phyloP scores from a whole-genome alignment of 768 basidiomycete genomes.

The Podaxis rugospora region DNA sequence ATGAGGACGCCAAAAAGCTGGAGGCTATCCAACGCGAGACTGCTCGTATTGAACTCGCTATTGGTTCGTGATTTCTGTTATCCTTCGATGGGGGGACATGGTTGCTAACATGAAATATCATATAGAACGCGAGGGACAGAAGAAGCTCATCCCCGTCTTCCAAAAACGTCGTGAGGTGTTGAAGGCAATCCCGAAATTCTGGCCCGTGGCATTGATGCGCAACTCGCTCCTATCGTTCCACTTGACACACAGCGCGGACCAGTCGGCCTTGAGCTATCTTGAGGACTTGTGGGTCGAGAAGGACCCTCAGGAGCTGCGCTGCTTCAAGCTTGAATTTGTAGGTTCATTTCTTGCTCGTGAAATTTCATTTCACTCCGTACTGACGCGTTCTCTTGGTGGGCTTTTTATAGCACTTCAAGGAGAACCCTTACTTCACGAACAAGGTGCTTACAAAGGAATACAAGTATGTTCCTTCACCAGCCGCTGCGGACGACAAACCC shows the following conservation, averaged over 20 bases:
- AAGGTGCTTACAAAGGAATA: conserved; percentile 78
- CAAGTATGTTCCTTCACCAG: conserved; percentile 58
- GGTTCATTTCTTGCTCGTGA: conserved; percentile 27
- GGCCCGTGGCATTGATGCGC: conserved; percentile 84
- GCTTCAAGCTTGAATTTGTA: conserved; percentile 87
- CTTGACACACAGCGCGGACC: conserved; percentile 71
- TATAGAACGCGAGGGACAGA: conserved; percentile 62
- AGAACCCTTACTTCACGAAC: conserved; percentile 82
- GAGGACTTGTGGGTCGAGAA: conserved; percentile 83
- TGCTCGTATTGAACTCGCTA: conserved; percentile 62
- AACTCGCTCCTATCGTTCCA: conserved; percentile 57
- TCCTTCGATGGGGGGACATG: neutral
- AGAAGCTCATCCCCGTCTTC: conserved; percentile 56
- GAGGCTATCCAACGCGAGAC: conserved; percentile 63
- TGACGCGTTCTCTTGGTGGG: neutral
- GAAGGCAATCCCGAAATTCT: conserved; percentile 72
- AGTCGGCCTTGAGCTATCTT: conserved; percentile 76
- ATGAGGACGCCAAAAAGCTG: conserved; percentile 70
- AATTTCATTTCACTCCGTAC: neutral
- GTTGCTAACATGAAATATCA: conserved; percentile 7
- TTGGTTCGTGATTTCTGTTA: conserved; percentile 47
- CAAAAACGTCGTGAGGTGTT: conserved; percentile 64
- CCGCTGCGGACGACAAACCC: conserved; percentile 49
- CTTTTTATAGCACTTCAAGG: conserved; percentile 65
- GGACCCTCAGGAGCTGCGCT: conserved; percentile 69